Evolutionary conservation across 1,139 yeast species (phyloP).

Genomic region (Geotrichum candidum): DNA sequence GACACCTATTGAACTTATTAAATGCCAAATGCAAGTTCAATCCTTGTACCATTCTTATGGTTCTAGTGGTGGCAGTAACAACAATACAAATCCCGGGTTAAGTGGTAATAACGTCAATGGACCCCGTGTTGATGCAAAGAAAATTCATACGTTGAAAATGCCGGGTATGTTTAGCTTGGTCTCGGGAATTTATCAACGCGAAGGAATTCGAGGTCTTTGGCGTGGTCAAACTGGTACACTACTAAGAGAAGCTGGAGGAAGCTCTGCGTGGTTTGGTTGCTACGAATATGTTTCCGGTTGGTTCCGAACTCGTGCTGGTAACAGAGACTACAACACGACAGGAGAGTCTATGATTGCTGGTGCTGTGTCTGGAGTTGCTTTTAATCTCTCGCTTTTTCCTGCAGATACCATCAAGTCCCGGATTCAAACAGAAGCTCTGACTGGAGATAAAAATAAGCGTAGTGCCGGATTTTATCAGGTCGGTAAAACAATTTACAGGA

Average conservation of each 20-base stretch:
- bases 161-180: constrained; percentile 10
- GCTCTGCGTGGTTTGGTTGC: constrained; percentile 91
- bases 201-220: constrained; percentile 70
- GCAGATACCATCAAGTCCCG: constrained; percentile 86
- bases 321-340: constrained; percentile 33
- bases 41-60: constrained; percentile 13
- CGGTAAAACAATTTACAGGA: constrained; percentile 37
- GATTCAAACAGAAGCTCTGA: constrained; percentile 61
- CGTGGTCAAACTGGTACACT: constrained; percentile 82
- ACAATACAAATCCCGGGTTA: background rate
- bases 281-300: constrained; percentile 54
- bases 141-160: constrained; percentile 7
- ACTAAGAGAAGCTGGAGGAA: constrained; percentile 79
- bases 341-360: constrained; percentile 66
- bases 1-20: constrained; percentile 84
- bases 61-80: background rate
- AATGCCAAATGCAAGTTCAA: constrained; percentile 83
- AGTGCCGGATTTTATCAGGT: constrained; percentile 34
- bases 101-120: background rate
- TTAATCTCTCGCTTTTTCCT: constrained; percentile 77
- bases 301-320: constrained; percentile 32
- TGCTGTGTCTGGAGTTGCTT: constrained; percentile 78
- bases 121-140: constrained; percentile 7
- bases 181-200: constrained; percentile 25
- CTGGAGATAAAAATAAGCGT: constrained; percentile 3